Conservation (phyloP, 2,329 filamentous ascomycete species). For the Alternaria infectoria region DNA sequence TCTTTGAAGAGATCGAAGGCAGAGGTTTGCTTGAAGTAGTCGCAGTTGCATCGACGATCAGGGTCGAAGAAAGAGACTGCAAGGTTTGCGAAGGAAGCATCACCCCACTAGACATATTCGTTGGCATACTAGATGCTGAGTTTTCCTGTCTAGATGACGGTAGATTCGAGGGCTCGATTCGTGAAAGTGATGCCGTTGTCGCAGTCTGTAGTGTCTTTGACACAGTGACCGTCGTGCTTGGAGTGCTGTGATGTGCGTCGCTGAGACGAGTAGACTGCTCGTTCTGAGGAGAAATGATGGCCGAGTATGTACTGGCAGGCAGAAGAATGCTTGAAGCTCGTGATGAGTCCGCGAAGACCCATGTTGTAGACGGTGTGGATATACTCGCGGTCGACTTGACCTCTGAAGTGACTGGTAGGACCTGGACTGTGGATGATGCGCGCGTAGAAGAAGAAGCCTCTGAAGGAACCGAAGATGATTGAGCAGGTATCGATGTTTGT, state of each 20-base stretch:
- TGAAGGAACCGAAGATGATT: neutral
- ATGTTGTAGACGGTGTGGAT: neutral
- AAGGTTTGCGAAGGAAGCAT: neutral
- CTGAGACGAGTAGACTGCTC: too few relatives aligned
- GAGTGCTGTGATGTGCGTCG: too few relatives aligned
- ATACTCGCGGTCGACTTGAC: neutral
- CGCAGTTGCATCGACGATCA: neutral
- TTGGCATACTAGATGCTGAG: too few relatives aligned
- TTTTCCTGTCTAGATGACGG: too few relatives aligned
- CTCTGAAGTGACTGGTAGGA: neutral
- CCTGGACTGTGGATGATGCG: neutral
- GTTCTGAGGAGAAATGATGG: too few relatives aligned
- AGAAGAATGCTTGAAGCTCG: neutral
- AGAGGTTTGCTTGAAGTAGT: neutral
- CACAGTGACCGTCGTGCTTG: too few relatives aligned
- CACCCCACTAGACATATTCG: too few relatives aligned
- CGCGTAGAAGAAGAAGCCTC: neutral
- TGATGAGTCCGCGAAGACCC: neutral
- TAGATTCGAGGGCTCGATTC: too few relatives aligned
- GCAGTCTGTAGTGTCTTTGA: too few relatives aligned
- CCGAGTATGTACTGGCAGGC: too few relatives aligned
- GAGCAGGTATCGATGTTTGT: neutral
- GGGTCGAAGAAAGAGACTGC: neutral
- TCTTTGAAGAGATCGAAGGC: neutral
- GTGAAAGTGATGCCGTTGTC: too few relatives aligned